Evolutionary conservation across 108 stramenopile genomes (phyloP), one percentile per base, ranked within the genome.

Genomic region (Skeletonema grethae): DNA sequence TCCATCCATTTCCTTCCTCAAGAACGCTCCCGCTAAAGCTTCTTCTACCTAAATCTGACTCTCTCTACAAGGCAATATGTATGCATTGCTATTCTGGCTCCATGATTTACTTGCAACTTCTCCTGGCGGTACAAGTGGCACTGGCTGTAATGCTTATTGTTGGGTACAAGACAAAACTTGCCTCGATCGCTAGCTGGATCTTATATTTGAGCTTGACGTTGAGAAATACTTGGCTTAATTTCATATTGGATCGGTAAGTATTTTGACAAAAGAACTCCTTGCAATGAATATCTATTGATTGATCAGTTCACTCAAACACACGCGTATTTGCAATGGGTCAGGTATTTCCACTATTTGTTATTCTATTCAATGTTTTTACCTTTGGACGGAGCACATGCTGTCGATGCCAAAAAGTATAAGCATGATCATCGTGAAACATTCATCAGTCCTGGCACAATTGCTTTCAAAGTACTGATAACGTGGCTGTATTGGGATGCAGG

Each of bases 401-500:
- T 89, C 20, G 75, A 69, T 22, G 35, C 71, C 32, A 70, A 70
- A 16, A 41, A 48, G 15, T 29, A 63, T 48, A 8, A 78, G 13
- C 5, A 48, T 48, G 59, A 60, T 60, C 15, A n/a, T 29, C 59
- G 59, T 24, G 48, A 58, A 68, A 57, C 70, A 22, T 72, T 82
- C 22, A 64, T 82, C 16, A 69, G 65, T 39, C 65, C 67, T n/a
- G 74, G 72, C 10, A 82, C 85, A 0, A 53, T 76, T 34, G 81
- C 86, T 15, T 28, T 91, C 20, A 91, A 90, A 67, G 36, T 89
- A 9, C 76, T 89, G 9, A 65, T 95, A 3, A 59, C 86, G 8
- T 95, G 94, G 94, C 80, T 92, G 34, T 95, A 95, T 61, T 70
- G 90, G 38, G 94, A 95, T 77, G 94, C 94, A 8, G 91, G 94